Evolutionary conservation across 352 stramenopile genomes (phyloP), one percentile per base, ranked within the genome.

Genomic region (Phytopythium sindhum): DNA sequence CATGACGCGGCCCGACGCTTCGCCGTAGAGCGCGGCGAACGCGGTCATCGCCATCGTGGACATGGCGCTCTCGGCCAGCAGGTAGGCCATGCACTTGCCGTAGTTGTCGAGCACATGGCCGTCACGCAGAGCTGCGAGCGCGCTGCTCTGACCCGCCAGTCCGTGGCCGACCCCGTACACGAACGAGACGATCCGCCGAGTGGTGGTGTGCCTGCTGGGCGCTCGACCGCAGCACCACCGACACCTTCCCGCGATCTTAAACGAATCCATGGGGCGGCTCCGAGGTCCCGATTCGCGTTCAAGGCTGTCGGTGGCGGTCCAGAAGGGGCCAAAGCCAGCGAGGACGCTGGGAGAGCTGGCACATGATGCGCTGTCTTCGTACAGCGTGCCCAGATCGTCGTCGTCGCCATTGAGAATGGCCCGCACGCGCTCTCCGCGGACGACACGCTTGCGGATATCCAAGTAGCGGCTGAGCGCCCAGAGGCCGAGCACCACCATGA

Each of bases 141-240:
- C 72, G 41, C 74, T 70, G 2, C 75, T 69, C 0, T 73, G 70
- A 2, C 75, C 78, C 2, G 89, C 85, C 23, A 93, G 67, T 17
- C 89, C 83, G 71, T 97, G 86, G 47, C 89, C 63, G 35, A 93
- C 80, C 33, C 88, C 86, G 52, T 85, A 79, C 19, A 68, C 24
- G 12, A 55, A 10, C 23, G 48, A n/a, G 84, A 84, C 75, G 53
- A 75, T 45, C 23, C 70, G 67, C 61, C 74, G 73, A 35, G 73
- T 80, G 24, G 35, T 64, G 42, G 64, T 64, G 61, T 80, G 76
- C 69, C 75, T 79, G 64, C 79, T 35, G 31, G 31, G 8, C 31
- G 4, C 78, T 57, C 77, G 69, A 52, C 67, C 67, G 29, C 63
- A 57, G n/a, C 62, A 74, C 61, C 71, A 82, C 39, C 77, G 52